A percentile compares a stretch with the other conserved stretches of the same genome.
Evolutionary conservation across 1,284 basidiomycete genomes (phyloP).

Genomic region (Ceratobasidium sp.): DNA sequence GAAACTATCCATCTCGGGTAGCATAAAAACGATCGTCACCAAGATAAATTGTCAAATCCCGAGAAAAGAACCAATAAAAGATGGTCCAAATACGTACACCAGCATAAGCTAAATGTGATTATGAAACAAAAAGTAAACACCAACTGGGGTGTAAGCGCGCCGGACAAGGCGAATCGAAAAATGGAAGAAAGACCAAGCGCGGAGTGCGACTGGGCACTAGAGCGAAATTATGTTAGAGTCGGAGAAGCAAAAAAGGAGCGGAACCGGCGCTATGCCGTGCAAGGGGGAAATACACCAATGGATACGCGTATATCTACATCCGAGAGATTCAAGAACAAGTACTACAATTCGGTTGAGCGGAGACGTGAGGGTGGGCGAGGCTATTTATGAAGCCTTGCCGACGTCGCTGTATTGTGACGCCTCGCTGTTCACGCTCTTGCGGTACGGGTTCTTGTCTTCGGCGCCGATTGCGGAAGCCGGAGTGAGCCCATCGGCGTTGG

Average conservation of each 20-base stretch:
- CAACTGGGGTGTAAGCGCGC: too few relatives aligned
- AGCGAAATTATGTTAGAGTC: conserved; percentile 8
- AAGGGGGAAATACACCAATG: neutral
- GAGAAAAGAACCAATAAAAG: too few relatives aligned
- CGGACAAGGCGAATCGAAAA: neutral
- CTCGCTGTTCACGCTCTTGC: conserved; percentile 47
- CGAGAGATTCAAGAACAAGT: neutral
- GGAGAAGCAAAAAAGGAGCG: conserved; percentile 11
- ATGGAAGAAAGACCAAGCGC: neutral
- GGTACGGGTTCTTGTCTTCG: conserved; percentile 44
- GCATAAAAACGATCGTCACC: too few relatives aligned
- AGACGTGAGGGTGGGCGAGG: neutral
- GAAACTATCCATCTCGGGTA: too few relatives aligned
- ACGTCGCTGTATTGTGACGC: conserved; percentile 34
- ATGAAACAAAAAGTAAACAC: too few relatives aligned
- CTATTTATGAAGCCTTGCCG: conserved; percentile 12
- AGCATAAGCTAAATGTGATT: too few relatives aligned
- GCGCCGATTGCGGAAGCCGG: conserved; percentile 12
- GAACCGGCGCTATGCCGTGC: conserved; percentile 14
- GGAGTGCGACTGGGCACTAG: conserved; percentile 28
- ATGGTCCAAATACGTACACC: too few relatives aligned
- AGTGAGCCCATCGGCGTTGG: conserved; percentile 12
- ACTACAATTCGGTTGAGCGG: neutral
- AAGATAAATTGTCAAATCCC: too few relatives aligned
- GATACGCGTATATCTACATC: neutral